Conservation (phyloP, 106 monocot genomes). For the Posidonia australis region DNA sequence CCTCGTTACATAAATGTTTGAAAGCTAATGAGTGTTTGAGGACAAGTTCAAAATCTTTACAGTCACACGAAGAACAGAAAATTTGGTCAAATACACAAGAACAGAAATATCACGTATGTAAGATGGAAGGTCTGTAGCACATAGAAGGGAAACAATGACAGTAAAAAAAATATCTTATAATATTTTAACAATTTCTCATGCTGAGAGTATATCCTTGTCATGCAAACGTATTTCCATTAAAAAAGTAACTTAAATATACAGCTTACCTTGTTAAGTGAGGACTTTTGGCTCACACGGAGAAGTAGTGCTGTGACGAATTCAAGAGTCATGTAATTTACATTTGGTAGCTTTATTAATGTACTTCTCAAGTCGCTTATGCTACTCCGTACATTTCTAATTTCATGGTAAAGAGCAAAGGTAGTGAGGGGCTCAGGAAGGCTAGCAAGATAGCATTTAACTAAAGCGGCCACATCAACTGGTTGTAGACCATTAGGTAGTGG, state of each 20-base stretch:
- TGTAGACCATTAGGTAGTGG: conserved; percentile 58
- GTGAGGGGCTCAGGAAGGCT: conserved; percentile 90
- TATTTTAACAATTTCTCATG: no score
- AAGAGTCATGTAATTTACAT: conserved; percentile 76
- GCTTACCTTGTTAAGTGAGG: conserved; percentile 78
- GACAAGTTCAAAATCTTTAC: no score
- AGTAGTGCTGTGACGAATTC: conserved; percentile 77
- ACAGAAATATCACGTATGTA: no score
- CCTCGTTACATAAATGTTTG: no score
- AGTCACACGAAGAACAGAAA: no score
- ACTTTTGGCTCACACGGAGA: conserved; percentile 79
- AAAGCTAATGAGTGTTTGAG: no score
- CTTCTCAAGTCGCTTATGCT: conserved; percentile 69
- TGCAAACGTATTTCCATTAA: neutral
- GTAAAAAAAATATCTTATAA: no score
- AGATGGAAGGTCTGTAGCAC: no score
- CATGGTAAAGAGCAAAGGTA: conserved; percentile 63
- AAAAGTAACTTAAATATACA: neutral
- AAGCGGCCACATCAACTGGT: conserved; percentile 57
- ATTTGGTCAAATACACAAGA: no score
- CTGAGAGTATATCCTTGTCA: no score
- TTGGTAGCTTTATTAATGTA: conserved; percentile 70
- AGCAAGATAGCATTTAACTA: conserved; percentile 80
- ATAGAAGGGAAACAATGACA: no score
- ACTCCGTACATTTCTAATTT: conserved; percentile 63